Evolutionary conservation across 2,329 filamentous ascomycete genomes (phyloP).

Genomic region (Aspergillus caelatus): DNA sequence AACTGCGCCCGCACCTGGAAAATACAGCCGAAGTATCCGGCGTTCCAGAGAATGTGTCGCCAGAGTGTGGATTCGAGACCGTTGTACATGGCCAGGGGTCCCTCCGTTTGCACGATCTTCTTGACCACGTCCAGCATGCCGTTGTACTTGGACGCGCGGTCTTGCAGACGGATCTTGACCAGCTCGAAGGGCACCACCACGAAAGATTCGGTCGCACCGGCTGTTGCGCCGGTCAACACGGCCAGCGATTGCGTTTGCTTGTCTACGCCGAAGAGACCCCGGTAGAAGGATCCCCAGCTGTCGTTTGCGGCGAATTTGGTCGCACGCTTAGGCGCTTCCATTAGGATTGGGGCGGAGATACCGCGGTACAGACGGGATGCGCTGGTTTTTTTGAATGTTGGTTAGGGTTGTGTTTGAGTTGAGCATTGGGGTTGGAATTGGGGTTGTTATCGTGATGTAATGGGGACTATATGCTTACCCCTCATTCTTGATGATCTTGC

Average conservation of each 20-base stretch:
- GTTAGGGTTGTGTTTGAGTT: not conserved
- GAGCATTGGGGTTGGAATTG: not conserved
- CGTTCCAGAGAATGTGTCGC: constrained; percentile 93
- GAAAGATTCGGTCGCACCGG: constrained; percentile 93
- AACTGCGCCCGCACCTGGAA: constrained; percentile 90
- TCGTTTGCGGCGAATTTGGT: constrained; percentile 99
- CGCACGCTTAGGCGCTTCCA: constrained; percentile 95
- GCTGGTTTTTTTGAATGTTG: constrained; percentile 47
- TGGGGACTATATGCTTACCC: constrained; percentile 61
- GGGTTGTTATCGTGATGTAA: not conserved
- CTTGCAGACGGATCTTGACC: constrained; percentile 97
- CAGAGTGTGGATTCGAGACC: constrained; percentile 95
- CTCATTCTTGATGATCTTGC: constrained; percentile 94
- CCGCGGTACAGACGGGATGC: constrained; percentile 92
- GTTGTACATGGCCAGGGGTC: constrained; percentile 88
- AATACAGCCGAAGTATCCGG: constrained; percentile 97
- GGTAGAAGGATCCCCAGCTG: constrained; percentile 95
- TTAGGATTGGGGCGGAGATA: constrained; percentile 92
- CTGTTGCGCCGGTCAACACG: constrained; percentile 88
- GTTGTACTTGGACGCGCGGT: constrained; percentile 79
- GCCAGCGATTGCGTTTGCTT: constrained; percentile 94
- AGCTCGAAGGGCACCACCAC: constrained; percentile 98
- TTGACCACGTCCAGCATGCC: constrained; percentile 56
- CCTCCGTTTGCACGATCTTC: constrained; percentile 79
- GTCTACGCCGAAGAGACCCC: constrained; percentile 76